phyloP scores from a whole-genome alignment of 495 filamentous ascomycete genomes.

The Neurospora sp. region DNA sequence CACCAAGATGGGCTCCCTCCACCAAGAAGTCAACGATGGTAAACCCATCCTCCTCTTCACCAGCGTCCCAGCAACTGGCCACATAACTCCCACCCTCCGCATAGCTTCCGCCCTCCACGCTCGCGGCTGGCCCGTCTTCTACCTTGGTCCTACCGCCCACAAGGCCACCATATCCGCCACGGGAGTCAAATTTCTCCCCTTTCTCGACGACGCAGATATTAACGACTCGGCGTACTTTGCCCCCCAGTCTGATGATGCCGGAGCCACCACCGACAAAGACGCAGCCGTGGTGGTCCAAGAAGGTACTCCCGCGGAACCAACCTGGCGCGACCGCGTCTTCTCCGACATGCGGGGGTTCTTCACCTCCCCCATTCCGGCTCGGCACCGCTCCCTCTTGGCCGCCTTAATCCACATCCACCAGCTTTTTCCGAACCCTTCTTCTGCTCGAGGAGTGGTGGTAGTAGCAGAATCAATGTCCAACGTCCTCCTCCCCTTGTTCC shows the following conservation, averaged over 20 bases:
- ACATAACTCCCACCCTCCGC: slow-evolving; percentile 3
- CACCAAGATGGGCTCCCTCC: not conserved
- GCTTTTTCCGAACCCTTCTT: slow-evolving; percentile 1
- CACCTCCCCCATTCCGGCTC: not conserved
- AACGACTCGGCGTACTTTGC: slow-evolving; percentile 16
- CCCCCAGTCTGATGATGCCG: not conserved
- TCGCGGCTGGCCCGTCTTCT: slow-evolving; percentile 19
- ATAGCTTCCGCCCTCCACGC: slow-evolving; percentile 2
- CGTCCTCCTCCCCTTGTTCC: slow-evolving; percentile 16
- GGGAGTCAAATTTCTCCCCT: slow-evolving; percentile 22
- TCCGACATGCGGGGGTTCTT: not conserved
- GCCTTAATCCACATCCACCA: slow-evolving; percentile 14
- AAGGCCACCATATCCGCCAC: slow-evolving; percentile 15
- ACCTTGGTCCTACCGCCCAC: slow-evolving; percentile 23
- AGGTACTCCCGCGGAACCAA: not conserved
- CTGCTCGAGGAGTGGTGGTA: slow-evolving; percentile 14
- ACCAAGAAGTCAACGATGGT: not conserved
- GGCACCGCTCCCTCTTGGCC: slow-evolving; percentile 13
- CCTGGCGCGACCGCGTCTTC: not conserved
- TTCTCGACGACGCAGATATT: slow-evolving; percentile 18
- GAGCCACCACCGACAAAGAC: not conserved
- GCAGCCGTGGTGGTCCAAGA: not conserved
- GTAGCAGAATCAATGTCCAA: slow-evolving; percentile 22
- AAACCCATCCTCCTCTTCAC: slow-evolving; percentile 18
- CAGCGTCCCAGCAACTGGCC: slow-evolving; percentile 4